Base-by-base conservation (phyloP, 2,329 filamentous ascomycete genomes). In the Microcera coccophila region DNA sequence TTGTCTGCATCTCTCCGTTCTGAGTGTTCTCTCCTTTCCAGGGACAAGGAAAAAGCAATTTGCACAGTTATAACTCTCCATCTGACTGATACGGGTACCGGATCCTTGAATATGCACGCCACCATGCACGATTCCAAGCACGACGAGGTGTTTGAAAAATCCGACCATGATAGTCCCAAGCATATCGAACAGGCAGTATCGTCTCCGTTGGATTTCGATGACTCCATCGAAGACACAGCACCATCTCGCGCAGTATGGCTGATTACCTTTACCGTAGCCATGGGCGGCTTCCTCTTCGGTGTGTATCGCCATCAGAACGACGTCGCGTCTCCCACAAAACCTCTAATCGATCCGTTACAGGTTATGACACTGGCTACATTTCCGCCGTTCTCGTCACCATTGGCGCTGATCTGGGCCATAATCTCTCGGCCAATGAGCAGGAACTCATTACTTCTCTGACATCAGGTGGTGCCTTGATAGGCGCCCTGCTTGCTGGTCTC, bases 321-420 rank as follows among this genome's bases (percentile, higher is more conserved):
- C n/a, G n/a, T n/a, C n/a, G n/a, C n/a, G n/a, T n/a, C n/a, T n/a
- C n/a, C n/a, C n/a, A n/a, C n/a, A 10, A 14, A 11, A 17, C 17
- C 9, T 36, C 38, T 34, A 35, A 40, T 29, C 12, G 2, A 12
- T 2, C 7, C n/a, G n/a, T 5, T 15, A 8, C 7, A 58, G 68
- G 71, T 12, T 76, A 75, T 42, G 72, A 75, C 38, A 75, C 71
- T 14, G 70, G 71, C 17, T 66, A 72, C 50, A 75, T 75, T 35
- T 72, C 68, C 2, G 70, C 69, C 0, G 72, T 74, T 7, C 59
- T 74, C 1, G 68, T 74, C 24, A 68, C 63, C 28, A 54, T 73
- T 45, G 45, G 64, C 60, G 38, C 42, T 4, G 48, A 51, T n/a
- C 20, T 48, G 11, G 45, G 45, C 31, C 45, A 48, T 32, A 20